Evolutionary conservation across 1,284 basidiomycete species (phyloP), one percentile per base, ranked within the genome.

Genomic region (Erythrobasidium hasegawianum): DNA sequence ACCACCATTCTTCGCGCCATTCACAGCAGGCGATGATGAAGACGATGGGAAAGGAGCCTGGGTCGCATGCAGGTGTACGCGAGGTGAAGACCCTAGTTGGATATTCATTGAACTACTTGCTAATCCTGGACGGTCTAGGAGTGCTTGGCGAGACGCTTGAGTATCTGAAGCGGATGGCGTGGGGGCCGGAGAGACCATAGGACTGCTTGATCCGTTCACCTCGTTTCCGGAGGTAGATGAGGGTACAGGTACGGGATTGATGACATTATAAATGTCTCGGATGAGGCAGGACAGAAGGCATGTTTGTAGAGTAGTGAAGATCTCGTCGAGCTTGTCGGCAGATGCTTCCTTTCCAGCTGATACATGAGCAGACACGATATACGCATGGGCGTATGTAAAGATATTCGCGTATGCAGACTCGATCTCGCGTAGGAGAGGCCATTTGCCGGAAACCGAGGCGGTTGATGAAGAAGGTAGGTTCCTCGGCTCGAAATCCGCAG

Each of bases 361-460:
- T 14, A 53, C 5, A 9, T 38, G 4, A 13, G 38, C 13, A 24
- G n/a, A 10, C 10, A 33, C 20, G 8, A 50, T 26, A n/a, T 20
- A 50, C 11, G 39, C 50, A 22, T 45, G 27, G 9, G 41, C n/a
- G 16, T 65, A 65, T 7, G 33, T 41, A n/a, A 65, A 58, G 55
- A 65, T 58, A 18, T 54, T 65, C 5, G 41, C 47, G 45, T 65
- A 65, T n/a, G 62, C 62, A 3, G 45, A 55, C 55, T 65, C 62
- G 16, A 65, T 26, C 22, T 65, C 62, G 16, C 62, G 62, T 20
- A 65, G 39, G n/a, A 55, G 45, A 24, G 43, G 43, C 16, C 16
- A 18, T 47, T 54, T 26, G 53, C 18, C 5, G 53, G 61, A 5
- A 45, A 47, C n/a, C 16, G 16, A 4, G n/a, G 16, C 4, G 7